Evolutionary conservation across 2,329 filamentous ascomycete genomes (phyloP), one percentile per base, ranked within the genome.

Genomic region (Bertia moriformis): DNA sequence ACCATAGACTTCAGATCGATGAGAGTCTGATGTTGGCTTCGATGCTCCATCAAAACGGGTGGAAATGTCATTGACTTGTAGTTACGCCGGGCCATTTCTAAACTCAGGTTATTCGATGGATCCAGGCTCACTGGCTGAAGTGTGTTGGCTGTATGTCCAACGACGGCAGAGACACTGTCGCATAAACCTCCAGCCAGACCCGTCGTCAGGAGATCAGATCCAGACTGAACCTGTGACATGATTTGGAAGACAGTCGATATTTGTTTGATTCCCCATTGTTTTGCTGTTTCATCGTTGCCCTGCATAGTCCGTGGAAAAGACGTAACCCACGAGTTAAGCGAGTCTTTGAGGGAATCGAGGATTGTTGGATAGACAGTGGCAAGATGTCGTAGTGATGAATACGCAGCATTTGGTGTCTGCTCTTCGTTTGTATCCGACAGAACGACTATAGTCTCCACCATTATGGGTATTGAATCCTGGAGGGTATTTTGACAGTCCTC

Each of bases 281-380:
- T 76, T 10, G 59, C 60, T 14, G 58, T 56, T 45, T 78, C 72
- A 46, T 79, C 72, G 42, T 69, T 69, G 18, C 65, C 67, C 48
- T 72, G 70, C 67, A 79, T 74, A 12, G 71, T 53, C 14, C 72
- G 61, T 3, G 73, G 67, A 17, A 80, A 61, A 3, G 72, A 65
- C 22, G 66, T 58, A 4, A 73, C 60, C 72, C 72, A 78, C 10
- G 64, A 62, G 47, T 73, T 63, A 3, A 78, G 55, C 13, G 63
- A 69, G 37, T 63, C 63, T 41, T 66, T 68, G 1, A 79, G 49
- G 4, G 66, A 53, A 7, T 66, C 63, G 4, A 61, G 46, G 2
- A 74, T 56, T 2, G 53, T 47, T 10, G 55, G 41, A 40, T 73
- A 64, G 4, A 60, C 57, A 15, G 56, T 58, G 2, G 71, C 47